Conservation (phyloP, 176 grass and related monocot genomes). For the Aegilops umbellulata region DNA sequence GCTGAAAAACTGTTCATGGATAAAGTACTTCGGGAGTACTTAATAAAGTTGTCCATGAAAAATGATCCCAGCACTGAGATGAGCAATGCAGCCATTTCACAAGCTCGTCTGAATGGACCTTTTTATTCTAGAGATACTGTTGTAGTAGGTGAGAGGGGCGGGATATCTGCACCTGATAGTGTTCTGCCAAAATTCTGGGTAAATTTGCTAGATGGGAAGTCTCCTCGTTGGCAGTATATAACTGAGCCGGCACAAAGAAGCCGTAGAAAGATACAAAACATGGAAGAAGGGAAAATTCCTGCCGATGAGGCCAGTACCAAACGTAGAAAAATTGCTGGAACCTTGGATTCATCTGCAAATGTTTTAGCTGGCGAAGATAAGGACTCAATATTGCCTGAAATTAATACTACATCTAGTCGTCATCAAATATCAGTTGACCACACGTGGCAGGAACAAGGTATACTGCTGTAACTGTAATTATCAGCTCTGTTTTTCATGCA, state of each 20-base stretch:
- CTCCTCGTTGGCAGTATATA: slow-evolving; percentile 74
- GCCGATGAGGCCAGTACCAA: slow-evolving; percentile 51
- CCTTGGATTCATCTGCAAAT: slow-evolving; percentile 34
- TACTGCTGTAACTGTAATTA: slow-evolving; percentile 27
- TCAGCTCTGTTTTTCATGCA: slow-evolving; percentile 13
- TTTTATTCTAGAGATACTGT: slow-evolving; percentile 63
- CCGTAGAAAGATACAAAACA: slow-evolving; percentile 69
- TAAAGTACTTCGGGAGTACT: slow-evolving; percentile 46
- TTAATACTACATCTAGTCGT: slow-evolving; percentile 27
- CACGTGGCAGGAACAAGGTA: slow-evolving; percentile 56
- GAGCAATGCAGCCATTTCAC: slow-evolving; percentile 34
- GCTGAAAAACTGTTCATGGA: slow-evolving; percentile 44
- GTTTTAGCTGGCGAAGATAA: slow-evolving; percentile 38
- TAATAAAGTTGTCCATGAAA: slow-evolving; percentile 39
- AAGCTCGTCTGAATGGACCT: slow-evolving; percentile 55
- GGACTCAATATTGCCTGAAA: slow-evolving; percentile 28
- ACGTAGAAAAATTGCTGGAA: slow-evolving; percentile 54
- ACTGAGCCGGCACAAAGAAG: slow-evolving; percentile 63
- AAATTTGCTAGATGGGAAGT: slow-evolving; percentile 65
- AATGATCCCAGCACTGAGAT: slow-evolving; percentile 28
- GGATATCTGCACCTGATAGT: slow-evolving; percentile 56
- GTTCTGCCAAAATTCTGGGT: slow-evolving; percentile 79
- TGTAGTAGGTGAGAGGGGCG: slow-evolving; percentile 71
- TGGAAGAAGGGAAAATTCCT: slow-evolving; percentile 37
- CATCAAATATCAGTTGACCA: slow-evolving; percentile 36